phyloP scores from a whole-genome alignment of 768 basidiomycete species.

The Trametes cubensis region DNA sequence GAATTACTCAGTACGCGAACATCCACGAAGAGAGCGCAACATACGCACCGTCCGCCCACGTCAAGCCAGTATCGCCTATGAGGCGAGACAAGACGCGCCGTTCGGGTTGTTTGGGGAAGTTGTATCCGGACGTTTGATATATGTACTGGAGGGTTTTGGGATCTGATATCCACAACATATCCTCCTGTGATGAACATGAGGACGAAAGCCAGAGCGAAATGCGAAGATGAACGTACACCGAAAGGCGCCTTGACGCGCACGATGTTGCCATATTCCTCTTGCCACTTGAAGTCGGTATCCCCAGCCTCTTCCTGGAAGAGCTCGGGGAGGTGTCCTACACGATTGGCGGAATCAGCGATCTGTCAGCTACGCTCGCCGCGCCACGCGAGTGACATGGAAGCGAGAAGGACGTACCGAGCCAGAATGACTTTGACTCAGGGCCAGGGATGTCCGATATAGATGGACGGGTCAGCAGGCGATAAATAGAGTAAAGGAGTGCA shows the following conservation, averaged over 20 bases:
- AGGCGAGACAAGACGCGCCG: constrained; percentile 52
- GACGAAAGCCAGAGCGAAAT: not conserved
- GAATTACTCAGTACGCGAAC: not conserved
- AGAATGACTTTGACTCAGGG: constrained; percentile 51
- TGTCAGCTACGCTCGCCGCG: not conserved
- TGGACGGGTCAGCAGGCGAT: constrained; percentile 34
- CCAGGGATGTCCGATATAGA: constrained; percentile 51
- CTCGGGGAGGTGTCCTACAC: constrained; percentile 51
- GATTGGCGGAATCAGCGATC: no score
- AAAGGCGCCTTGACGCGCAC: constrained; percentile 54
- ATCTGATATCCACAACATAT: constrained; percentile 56
- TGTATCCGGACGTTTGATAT: constrained; percentile 58
- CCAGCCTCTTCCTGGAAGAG: constrained; percentile 55
- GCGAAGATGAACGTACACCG: constrained; percentile 39
- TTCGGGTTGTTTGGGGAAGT: constrained; percentile 54
- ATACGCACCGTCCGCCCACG: constrained; percentile 53
- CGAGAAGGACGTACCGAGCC: constrained; percentile 42
- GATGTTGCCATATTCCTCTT: constrained; percentile 50
- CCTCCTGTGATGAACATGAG: constrained; percentile 41
- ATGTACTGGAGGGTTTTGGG: constrained; percentile 63
- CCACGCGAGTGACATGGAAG: not conserved
- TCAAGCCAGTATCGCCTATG: constrained; percentile 53
- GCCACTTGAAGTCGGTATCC: constrained; percentile 55
- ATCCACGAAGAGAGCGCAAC: not conserved
- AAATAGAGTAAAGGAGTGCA: constrained; percentile 19